These are phyloP conservation scores for Dendryphion nanum DNA, from an alignment of 2,329 filamentous ascomycete genomes.

Conservation along the genomic window DNA sequence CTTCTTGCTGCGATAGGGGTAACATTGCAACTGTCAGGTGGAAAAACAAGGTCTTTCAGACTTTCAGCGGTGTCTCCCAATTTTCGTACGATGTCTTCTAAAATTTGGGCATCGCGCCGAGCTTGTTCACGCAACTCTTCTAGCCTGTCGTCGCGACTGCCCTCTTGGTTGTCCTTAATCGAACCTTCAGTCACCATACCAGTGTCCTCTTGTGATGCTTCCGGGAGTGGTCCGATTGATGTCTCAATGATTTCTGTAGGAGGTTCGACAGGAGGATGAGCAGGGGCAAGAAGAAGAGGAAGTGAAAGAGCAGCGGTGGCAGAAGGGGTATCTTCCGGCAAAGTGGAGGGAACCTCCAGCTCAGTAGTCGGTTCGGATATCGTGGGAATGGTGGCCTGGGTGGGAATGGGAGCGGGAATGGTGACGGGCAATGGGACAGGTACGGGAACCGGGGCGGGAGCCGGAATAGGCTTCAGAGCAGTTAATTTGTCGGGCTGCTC, in stretches of 20 bases:
- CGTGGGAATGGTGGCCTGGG: background rate
- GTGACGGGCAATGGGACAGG: background rate
- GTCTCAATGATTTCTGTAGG: background rate
- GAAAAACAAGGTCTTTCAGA: constrained; percentile 34
- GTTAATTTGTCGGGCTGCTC: constrained; percentile 44
- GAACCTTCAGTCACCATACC: constrained; percentile 57
- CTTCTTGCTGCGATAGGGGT: constrained; percentile 13
- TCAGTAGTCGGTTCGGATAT: too few species aligned
- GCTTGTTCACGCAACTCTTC: constrained; percentile 62
- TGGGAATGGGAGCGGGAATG: background rate
- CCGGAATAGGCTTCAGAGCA: constrained; percentile 1
- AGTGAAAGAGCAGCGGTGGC: background rate
- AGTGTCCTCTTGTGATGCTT: constrained; percentile 54
- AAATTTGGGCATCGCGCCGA: constrained; percentile 38
- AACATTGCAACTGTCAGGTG: constrained; percentile 17
- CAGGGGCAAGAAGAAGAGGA: background rate
- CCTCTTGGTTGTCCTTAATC: background rate
- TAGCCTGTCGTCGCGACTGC: constrained; percentile 50
- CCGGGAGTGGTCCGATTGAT: background rate
- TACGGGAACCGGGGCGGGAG: background rate
- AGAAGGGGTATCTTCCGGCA: background rate
- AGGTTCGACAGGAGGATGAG: background rate
- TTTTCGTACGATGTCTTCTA: constrained; percentile 35
- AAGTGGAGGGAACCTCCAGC: background rate
- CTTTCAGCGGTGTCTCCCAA: constrained; percentile 34